Conservation (phyloP, 1,284 basidiomycete species). For the Mycena citricolor region DNA sequence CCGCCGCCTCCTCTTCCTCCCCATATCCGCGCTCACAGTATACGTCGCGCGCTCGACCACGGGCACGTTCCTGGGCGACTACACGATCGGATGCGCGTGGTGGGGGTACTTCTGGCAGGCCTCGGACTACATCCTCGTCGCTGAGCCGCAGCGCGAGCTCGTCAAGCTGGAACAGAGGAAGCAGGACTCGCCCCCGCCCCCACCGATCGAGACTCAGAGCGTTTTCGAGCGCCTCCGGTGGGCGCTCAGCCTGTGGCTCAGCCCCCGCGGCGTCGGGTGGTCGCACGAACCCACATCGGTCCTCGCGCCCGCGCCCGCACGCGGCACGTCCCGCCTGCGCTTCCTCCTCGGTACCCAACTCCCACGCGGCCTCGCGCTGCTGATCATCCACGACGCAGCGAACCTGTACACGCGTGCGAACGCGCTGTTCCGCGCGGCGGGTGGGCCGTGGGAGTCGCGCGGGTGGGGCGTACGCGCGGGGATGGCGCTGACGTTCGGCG, state of each 20-base stretch:
- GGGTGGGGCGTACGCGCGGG: background rate
- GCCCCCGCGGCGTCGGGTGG: constrained; percentile 14
- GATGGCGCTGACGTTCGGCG: background rate
- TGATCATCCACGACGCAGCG: constrained; percentile 1
- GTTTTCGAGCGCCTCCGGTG: constrained; percentile 9
- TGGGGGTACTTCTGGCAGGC: background rate
- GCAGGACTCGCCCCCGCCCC: background rate
- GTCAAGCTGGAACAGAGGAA: background rate
- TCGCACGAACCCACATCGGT: constrained; percentile 6
- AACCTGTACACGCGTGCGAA: background rate
- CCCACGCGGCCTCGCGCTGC: background rate
- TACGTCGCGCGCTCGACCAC: constrained; percentile 4
- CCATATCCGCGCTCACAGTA: background rate
- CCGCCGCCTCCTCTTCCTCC: constrained; percentile 1
- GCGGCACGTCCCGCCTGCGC: background rate
- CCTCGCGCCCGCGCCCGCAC: background rate
- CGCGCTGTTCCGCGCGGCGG: constrained; percentile 2
- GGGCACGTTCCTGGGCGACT: constrained; percentile 2
- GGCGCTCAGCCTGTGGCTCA: constrained; percentile 8
- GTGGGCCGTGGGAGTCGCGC: background rate
- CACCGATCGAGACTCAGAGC: constrained; percentile 1
- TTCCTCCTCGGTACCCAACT: background rate
- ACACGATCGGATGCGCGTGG: constrained; percentile 2
- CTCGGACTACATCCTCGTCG: constrained; percentile 10
- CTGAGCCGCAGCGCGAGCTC: constrained; percentile 10